Conservation (phyloP, 352 stramenopile genomes). For the Globisporangium megalacanthum region DNA sequence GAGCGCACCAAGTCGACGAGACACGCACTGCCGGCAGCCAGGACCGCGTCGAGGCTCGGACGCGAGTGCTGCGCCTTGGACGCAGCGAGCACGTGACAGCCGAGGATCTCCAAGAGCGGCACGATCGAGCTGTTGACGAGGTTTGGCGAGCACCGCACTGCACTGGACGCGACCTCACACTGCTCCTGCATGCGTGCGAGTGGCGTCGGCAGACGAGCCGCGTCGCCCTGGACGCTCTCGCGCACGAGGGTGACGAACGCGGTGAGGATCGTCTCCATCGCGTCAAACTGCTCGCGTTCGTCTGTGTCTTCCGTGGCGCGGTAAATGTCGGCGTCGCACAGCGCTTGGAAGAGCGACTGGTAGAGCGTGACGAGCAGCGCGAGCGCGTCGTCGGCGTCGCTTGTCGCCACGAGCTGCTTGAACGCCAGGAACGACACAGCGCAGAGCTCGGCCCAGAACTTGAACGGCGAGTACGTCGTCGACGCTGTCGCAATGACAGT, state of each 20-base stretch:
- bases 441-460: conserved; percentile 83
- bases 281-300: conserved; percentile 70
- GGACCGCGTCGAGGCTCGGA: not conserved
- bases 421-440: conserved; percentile 48
- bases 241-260: conserved; percentile 33
- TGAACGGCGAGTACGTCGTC: conserved; percentile 77
- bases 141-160: conserved; percentile 71
- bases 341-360: conserved; percentile 53
- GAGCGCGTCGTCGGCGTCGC: conserved; percentile 10
- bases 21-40: conserved; percentile 22
- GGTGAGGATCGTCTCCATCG: conserved; percentile 72
- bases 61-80: conserved; percentile 2
- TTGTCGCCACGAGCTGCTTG: conserved; percentile 11
- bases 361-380: conserved; percentile 43
- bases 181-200: conserved; percentile 15
- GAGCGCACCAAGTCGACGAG: conserved; percentile 60
- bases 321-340: conserved; percentile 74
- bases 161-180: conserved; percentile 51
- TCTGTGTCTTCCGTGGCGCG: conserved; percentile 83
- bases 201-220: not conserved
- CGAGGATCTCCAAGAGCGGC: conserved; percentile 57
- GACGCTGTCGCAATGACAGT: conserved; percentile 72
- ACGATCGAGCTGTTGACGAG: conserved; percentile 60
- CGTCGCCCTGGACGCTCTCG: not conserved
- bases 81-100: conserved; percentile 14